These are phyloP conservation scores for Podaxis carcinomalis DNA, from an alignment of 768 basidiomycete species.

Conservation along the genomic window DNA sequence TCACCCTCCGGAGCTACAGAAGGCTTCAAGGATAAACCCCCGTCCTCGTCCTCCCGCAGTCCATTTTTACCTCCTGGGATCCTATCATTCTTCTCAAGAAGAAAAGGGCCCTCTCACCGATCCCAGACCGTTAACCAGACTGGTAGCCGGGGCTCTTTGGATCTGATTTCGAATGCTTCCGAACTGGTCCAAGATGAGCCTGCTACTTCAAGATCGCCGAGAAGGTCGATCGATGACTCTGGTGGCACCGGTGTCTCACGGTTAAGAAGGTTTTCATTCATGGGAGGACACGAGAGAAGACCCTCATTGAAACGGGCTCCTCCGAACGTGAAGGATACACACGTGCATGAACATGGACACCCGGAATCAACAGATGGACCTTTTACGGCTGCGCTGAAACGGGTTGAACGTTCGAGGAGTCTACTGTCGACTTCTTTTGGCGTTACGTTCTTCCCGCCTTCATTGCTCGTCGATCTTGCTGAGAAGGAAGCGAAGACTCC, in stretches of 20 bases:
- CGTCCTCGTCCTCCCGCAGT: conserved; percentile 16
- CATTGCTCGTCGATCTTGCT: conserved; percentile 44
- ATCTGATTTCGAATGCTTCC: conserved; percentile 22
- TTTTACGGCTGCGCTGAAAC: conserved; percentile 35
- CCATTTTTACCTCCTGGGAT: conserved; percentile 37
- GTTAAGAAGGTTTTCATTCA: neutral
- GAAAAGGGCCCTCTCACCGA: conserved; percentile 13
- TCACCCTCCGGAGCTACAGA: neutral
- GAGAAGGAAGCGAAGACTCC: conserved; percentile 42
- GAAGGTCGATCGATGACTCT: neutral
- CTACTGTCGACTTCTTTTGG: conserved; percentile 53
- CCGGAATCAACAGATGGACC: conserved; percentile 19
- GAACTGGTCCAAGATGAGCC: neutral
- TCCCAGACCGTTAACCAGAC: conserved; percentile 21
- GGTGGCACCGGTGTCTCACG: neutral
- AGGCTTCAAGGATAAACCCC: neutral
- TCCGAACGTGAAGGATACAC: conserved; percentile 10
- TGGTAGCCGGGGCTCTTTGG: conserved; percentile 34
- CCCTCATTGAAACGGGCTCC: neutral
- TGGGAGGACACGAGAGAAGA: neutral
- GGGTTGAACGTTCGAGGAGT: conserved; percentile 32
- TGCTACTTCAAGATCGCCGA: neutral
- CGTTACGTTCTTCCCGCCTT: conserved; percentile 42
- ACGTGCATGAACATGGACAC: neutral
- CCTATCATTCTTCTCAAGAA: conserved; percentile 35